These are phyloP conservation scores for Penicillium psychrosexuale DNA, from an alignment of 2,329 filamentous ascomycete genomes.

Conservation along the genomic window DNA sequence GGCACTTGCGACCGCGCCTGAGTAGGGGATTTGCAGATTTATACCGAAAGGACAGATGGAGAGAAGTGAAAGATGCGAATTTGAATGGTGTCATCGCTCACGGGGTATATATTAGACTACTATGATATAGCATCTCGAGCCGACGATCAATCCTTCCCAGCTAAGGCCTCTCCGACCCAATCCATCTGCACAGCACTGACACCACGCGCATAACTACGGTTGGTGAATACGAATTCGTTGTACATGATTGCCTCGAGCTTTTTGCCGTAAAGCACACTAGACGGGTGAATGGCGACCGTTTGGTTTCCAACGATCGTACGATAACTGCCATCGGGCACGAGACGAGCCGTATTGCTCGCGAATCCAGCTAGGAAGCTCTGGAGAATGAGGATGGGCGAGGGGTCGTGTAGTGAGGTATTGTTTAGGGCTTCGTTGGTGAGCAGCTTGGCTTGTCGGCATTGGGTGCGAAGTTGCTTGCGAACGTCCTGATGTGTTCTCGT, in stretches of 20 bases:
- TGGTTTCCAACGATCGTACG: constrained; percentile 61
- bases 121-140: constrained; percentile 4
- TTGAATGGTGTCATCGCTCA: background rate
- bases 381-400: constrained; percentile 50
- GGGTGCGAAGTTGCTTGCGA: constrained; percentile 58
- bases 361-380: constrained; percentile 59
- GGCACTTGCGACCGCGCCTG: too few species aligned
- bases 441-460: constrained; percentile 52
- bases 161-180: constrained; percentile 56
- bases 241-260: constrained; percentile 63
- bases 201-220: constrained; percentile 59
- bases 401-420: constrained; percentile 27
- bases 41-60: background rate
- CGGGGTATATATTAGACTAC: constrained; percentile 14
- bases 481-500: constrained; percentile 46
- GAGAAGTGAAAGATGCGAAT: background rate
- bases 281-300: constrained; percentile 61
- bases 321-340: constrained; percentile 61
- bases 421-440: constrained; percentile 30
- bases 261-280: constrained; percentile 58
- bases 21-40: too few species aligned
- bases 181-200: constrained; percentile 62
- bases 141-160: constrained; percentile 19
- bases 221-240: constrained; percentile 65
- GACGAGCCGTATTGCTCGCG: constrained; percentile 57